Evolutionary conservation across 305 asterid genomes (phyloP), one percentile per base, ranked within the genome.

Genomic region (Fraxinus angustifolia): DNA sequence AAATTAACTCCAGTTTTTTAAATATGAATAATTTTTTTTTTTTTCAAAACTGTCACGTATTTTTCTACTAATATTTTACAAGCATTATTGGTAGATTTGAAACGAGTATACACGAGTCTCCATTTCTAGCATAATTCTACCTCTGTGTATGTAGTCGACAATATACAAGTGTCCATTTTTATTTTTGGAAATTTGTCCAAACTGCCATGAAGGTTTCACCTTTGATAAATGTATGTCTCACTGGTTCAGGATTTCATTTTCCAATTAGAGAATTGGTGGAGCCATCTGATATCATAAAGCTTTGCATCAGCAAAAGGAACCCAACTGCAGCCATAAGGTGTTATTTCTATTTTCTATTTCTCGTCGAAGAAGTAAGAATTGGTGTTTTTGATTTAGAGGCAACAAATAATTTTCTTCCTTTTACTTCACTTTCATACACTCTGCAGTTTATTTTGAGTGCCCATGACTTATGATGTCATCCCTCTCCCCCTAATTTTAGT

Each of bases 301-400:
- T 86, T 53, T 95, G 97, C 79, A 88, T 92, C 72, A 89, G 76
- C 70, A 89, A 87, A 90, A 87, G 91, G 87, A 88, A 86, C 83
- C 95, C 97, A 26, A 73, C 73, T 79, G 85, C 94, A 73, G 98
- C 98, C 81, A 82, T 90, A 86, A 90, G 97, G 99, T 95, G 85
- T 62, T 50, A 10, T 81, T 73, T 75, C 68, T 40, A 58, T 2
- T 79, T 50, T 48, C 35, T 80, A 2, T 19, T 16, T 19, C 33
- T 1, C 50, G 14, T 68, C 74, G 34, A 62, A 81, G 65, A 35
- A 65, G 73, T 26, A 65, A 65, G 34, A 42, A 28, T 75, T 62
- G 79, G 62, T 56, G 73, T 56, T 80, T 65, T 50, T 75, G 72
- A 50, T 48, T 31, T 50, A 67, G 45, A 79, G 73, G 82, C 26